phyloP scores from a whole-genome alignment of 2,329 filamentous ascomycete species.

The Xylaria hypoxylon region DNA sequence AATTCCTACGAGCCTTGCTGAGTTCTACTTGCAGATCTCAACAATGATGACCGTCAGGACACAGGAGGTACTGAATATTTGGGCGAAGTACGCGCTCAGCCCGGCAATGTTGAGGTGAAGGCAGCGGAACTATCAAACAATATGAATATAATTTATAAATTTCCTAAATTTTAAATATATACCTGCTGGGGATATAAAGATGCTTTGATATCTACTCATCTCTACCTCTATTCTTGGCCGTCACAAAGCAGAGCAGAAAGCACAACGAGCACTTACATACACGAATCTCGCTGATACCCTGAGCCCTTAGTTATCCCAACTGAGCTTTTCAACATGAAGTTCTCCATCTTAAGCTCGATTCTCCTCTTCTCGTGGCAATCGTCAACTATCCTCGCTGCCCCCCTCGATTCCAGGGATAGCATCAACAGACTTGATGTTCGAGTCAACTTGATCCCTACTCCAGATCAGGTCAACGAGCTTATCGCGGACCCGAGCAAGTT shows the following conservation, averaged over 20 bases:
- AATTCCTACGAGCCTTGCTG: not conserved
- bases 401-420: not conserved
- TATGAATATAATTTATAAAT: not conserved
- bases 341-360: slow-evolving; percentile 9
- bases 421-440: not conserved
- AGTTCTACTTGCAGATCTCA: not conserved
- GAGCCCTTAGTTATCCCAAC: not conserved
- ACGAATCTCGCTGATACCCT: not conserved
- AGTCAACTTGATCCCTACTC: not conserved
- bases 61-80: not conserved
- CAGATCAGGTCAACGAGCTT: no score
- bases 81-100: not conserved
- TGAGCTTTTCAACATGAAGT: slow-evolving; percentile 14
- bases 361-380: slow-evolving; percentile 14
- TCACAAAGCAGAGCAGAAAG: no score
- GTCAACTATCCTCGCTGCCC: not conserved
- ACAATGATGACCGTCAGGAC: not conserved
- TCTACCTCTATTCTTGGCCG: no score
- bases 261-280: not conserved
- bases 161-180: not conserved
- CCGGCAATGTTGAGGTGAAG: not conserved
- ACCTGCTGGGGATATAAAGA: slow-evolving; percentile 4
- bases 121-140: not conserved
- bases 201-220: not conserved
- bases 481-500: no score